A percentile compares a stretch with the other conserved stretches of the same genome.
Conservation (phyloP, 441 rosid genomes). For the Biscutella laevigata region DNA sequence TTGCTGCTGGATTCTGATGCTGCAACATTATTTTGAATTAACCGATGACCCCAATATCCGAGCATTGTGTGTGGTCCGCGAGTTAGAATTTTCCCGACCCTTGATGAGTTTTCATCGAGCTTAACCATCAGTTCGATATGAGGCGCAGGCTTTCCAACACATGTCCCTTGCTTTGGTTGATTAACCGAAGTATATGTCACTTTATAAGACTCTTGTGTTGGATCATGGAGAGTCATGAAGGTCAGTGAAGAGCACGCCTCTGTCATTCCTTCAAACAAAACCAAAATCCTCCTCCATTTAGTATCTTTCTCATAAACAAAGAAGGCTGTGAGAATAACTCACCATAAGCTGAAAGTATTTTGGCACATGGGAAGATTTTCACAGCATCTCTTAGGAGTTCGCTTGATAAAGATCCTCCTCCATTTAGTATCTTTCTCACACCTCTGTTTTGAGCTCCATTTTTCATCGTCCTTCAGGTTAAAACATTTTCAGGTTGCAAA, state of each 20-base stretch:
- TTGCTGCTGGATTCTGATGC: conserved; percentile 14
- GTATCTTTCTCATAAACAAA: too few species aligned
- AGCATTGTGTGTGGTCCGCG: conserved; percentile 83
- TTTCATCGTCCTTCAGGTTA: conserved; percentile 24
- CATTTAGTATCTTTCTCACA: conserved; percentile 63
- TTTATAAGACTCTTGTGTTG: conserved; percentile 23
- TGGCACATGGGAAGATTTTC: conserved; percentile 54
- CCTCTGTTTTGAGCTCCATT: conserved; percentile 31
- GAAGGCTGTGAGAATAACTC: too few species aligned
- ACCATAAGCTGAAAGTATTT: conserved; percentile 78
- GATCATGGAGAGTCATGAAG: conserved; percentile 54
- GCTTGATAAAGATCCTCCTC: conserved; percentile 65
- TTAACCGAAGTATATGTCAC: conserved; percentile 5
- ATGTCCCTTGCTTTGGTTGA: conserved; percentile 39
- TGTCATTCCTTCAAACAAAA: conserved; percentile 59
- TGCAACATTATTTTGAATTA: conserved; percentile 15
- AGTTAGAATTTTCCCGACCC: conserved; percentile 56
- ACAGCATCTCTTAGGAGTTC: conserved; percentile 38
- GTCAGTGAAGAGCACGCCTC: conserved; percentile 80
- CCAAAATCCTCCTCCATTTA: too few species aligned
- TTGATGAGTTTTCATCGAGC: conserved; percentile 30
- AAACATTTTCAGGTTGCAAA: neutral
- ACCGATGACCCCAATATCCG: conserved; percentile 47
- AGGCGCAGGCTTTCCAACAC: conserved; percentile 85
- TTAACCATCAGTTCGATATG: conserved; percentile 60